phyloP scores from a whole-genome alignment of 192 early-diverging fungal species.

The Mortierella claussenii region DNA sequence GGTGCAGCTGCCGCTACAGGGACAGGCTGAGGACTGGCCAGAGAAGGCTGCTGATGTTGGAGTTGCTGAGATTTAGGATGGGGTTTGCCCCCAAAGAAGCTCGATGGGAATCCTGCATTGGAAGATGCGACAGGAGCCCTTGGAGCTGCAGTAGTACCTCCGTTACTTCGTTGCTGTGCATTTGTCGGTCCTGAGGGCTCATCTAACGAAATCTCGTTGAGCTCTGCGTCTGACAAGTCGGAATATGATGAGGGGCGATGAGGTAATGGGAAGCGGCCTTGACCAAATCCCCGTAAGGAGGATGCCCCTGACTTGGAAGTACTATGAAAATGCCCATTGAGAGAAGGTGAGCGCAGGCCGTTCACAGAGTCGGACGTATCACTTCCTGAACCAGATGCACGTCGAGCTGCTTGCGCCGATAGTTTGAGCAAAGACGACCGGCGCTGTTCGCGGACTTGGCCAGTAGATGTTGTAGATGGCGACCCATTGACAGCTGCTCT shows the following conservation, averaged over 20 bases:
- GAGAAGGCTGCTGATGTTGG: slow-evolving; percentile 17
- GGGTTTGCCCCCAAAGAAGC: slow-evolving; percentile 43
- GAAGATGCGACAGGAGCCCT: slow-evolving; percentile 15
- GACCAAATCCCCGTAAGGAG: slow-evolving; percentile 9
- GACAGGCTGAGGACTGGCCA: slow-evolving; percentile 3
- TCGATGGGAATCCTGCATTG: slow-evolving; percentile 42
- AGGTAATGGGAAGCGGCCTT: slow-evolving; percentile 7
- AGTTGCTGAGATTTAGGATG: slow-evolving; percentile 44
- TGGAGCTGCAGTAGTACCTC: slow-evolving; percentile 15
- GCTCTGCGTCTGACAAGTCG: slow-evolving; percentile 22
- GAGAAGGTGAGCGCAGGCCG: slow-evolving; percentile 1
- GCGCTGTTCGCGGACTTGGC: background rate
- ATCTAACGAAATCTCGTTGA: slow-evolving; percentile 45
- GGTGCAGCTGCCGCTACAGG: background rate
- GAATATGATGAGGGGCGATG: slow-evolving; percentile 26
- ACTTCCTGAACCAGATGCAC: slow-evolving; percentile 24
- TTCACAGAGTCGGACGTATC: slow-evolving; percentile 24
- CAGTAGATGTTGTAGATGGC: background rate
- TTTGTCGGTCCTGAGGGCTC: slow-evolving; percentile 14
- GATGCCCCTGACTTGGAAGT: slow-evolving; percentile 18
- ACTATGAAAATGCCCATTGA: background rate
- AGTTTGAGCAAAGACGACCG: background rate
- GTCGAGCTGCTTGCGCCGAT: background rate
- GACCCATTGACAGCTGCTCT: background rate
- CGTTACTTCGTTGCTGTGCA: slow-evolving; percentile 8